Base-by-base conservation (phyloP, 202 grass and related monocot species). In the Alloteropsis angusta region DNA sequence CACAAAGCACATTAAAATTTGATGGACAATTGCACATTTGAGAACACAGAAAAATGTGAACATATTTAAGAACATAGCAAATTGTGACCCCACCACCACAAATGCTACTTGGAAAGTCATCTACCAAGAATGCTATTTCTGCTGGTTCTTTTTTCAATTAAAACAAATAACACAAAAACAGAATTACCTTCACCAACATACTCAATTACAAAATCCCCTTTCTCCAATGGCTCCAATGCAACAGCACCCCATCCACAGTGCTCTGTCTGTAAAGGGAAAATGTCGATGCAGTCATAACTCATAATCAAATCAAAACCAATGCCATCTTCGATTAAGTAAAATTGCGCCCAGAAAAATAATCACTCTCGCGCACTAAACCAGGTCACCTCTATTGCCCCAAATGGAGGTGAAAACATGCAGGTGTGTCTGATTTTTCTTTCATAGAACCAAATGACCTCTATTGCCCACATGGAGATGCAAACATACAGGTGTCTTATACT, bases 181-280 rank as follows among this genome's bases (percentile, higher is more conserved):
- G 36, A 70, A 43, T 83, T 85, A 98, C 92, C 96, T 98, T 98
- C 96, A 56, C 96, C 96, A 93, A 98, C 91, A 76, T 98, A 95
- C 82, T 98, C 96, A 5, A 98, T 92, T 75, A 98, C 74, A 87
- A 98, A 98, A 87, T 98, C 92, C 45, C 85, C 87, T 81, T 93
- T 98, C 50, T 98, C 85, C 79, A 98, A 71, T 0, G 76, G 77
- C 66, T 98, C 92, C 80, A 95, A 76, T 44, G 88, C 80, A 75
- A 98, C 58, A 79, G 91, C 96, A 79, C 96, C 96, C 96, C 96
- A 98, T 66, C 96, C 96, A 91, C 96, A 98, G 65, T 65, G 58
- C 82, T 95, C 74, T 72, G 92, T 93, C 96, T 98, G 68, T 74
- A 87, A 74, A 80, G n/a, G 43, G 18, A 57, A 77, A 65, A 68